Percentiles rank a stretch among this genome's conserved stretches.
Conservation (phyloP, 768 basidiomycete species). For the Collybia nuda region DNA sequence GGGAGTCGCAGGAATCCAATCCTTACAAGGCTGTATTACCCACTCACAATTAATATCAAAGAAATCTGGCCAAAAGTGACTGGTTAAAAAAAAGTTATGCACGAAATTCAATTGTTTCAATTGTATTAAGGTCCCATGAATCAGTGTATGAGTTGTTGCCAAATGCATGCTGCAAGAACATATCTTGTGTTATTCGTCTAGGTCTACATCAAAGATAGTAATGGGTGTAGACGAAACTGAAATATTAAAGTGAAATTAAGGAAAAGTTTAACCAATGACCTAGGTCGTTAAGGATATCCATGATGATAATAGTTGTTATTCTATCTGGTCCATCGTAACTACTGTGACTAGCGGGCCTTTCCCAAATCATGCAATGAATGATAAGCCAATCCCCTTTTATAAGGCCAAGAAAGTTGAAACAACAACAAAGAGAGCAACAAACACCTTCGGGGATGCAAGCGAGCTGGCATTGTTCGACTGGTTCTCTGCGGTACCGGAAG, state of each 20-base stretch:
- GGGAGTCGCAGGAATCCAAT: too few relatives aligned
- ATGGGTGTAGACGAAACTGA: too few relatives aligned
- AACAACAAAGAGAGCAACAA: constrained; percentile 48
- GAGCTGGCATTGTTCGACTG: constrained; percentile 45
- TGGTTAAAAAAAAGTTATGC: too few relatives aligned
- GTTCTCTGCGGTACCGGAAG: constrained; percentile 15
- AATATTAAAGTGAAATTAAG: constrained; percentile 17
- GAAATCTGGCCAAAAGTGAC: too few relatives aligned
- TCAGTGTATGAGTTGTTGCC: too few relatives aligned
- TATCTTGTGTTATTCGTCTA: too few relatives aligned
- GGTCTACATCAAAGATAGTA: too few relatives aligned
- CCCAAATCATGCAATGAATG: constrained; percentile 13
- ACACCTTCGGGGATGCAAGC: constrained; percentile 44
- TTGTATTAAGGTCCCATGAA: too few relatives aligned
- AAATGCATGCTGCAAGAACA: too few relatives aligned
- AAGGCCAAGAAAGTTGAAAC: constrained; percentile 48
- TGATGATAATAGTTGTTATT: constrained; percentile 23
- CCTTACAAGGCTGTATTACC: too few relatives aligned
- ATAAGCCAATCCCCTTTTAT: constrained; percentile 24
- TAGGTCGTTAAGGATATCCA: constrained; percentile 8
- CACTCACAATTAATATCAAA: too few relatives aligned
- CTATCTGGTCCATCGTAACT: constrained; percentile 23
- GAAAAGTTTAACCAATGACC: constrained; percentile 12
- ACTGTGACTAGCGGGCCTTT: neutral
- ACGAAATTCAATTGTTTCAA: too few relatives aligned